Evolutionary conservation across 352 stramenopile species (phyloP), one percentile per base, ranked within the genome.

Genomic region (Pythium guiyangense): DNA sequence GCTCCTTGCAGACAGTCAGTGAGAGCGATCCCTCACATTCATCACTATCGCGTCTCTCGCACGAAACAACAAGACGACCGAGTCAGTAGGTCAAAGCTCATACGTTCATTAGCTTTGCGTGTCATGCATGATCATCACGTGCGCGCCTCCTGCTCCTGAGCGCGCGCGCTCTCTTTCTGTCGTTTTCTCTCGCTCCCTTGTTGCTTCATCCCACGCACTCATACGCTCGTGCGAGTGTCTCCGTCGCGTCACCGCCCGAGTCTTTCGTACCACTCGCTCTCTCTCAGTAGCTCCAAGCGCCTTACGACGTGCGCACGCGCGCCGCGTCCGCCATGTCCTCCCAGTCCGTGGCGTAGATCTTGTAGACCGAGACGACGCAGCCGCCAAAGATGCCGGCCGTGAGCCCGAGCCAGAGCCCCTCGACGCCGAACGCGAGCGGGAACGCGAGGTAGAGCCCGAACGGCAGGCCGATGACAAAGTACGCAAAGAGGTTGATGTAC

Each of bases 341-440:
- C 80, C 80, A 90, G 54, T 86, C 50, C 0, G 69, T 87, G 47
- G 70, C 52, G 44, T 59, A 81, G 49, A 90, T 77, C 66, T 84
- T 86, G 72, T 73, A 43, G 57, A 86, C 64, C 6, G 75, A 90
- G 34, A 88, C 59, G 39, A 74, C 46, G 54, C 67, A 76, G 49
- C 73, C 83, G n/a, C 73, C 63, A 43, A 72, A 69, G 54, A 88
- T 87, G 18, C 83, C 80, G 1, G 60, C 54, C 14, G 73, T 84
- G 31, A 89, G 71, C 0, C 83, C 83, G 18, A 87, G 54, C 80
- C 83, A 93, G 54, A 93, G 72, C 11, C 80, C 84, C 63, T 89
- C 78, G 26, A 93, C 78, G 43, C 77, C 80, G 51, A 69, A 74
- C 5, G 79, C 55, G 29, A 77, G 66, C 10, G 58, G 61, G 59